A percentile compares a stretch with the other conserved stretches of the same genome.
phyloP scores from a whole-genome alignment of 345 rosid species.

The Gossypium arboreum region DNA sequence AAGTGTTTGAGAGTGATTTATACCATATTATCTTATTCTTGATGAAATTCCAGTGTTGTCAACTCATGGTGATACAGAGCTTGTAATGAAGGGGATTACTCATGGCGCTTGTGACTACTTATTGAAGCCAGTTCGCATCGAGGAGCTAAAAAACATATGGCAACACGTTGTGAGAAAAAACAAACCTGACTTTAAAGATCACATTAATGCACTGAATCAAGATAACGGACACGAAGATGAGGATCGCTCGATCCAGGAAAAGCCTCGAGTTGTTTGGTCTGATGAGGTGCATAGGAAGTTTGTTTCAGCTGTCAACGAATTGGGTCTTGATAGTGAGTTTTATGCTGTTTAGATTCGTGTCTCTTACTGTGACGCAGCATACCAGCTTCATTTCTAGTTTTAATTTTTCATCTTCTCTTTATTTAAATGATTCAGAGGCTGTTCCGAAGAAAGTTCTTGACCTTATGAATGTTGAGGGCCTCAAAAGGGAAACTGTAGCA shows the following conservation, averaged over 20 bases:
- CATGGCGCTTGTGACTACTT: slow-evolving; percentile 92
- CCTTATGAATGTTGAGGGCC: slow-evolving; percentile 82
- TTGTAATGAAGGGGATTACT: slow-evolving; percentile 77
- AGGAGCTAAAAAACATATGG: slow-evolving; percentile 94
- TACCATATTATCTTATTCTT: background rate
- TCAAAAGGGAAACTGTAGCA: slow-evolving; percentile 95
- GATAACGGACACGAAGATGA: slow-evolving; percentile 56
- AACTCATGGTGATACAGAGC: slow-evolving; percentile 65
- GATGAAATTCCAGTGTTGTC: slow-evolving; percentile 66
- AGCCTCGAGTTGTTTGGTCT: slow-evolving; percentile 94
- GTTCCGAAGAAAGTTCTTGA: slow-evolving; percentile 93
- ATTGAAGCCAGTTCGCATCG: slow-evolving; percentile 70
- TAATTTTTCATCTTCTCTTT: slow-evolving; percentile 2
- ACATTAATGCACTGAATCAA: slow-evolving; percentile 25
- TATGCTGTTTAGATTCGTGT: background rate
- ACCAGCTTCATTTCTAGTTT: background rate
- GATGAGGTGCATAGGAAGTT: slow-evolving; percentile 77
- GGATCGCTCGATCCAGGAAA: slow-evolving; percentile 58
- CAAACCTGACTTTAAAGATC: slow-evolving; percentile 36
- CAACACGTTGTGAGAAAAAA: slow-evolving; percentile 70
- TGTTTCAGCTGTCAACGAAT: slow-evolving; percentile 73
- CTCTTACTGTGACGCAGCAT: background rate
- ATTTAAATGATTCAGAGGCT: slow-evolving; percentile 54
- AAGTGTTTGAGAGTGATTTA: slow-evolving; percentile 1
- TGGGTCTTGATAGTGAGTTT: slow-evolving; percentile 83